Percentiles rank a stretch among this genome's conserved stretches.
These are phyloP conservation scores for Arachnomyces sp. DNA, from an alignment of 2,329 filamentous ascomycete species.

Conservation along the genomic window DNA sequence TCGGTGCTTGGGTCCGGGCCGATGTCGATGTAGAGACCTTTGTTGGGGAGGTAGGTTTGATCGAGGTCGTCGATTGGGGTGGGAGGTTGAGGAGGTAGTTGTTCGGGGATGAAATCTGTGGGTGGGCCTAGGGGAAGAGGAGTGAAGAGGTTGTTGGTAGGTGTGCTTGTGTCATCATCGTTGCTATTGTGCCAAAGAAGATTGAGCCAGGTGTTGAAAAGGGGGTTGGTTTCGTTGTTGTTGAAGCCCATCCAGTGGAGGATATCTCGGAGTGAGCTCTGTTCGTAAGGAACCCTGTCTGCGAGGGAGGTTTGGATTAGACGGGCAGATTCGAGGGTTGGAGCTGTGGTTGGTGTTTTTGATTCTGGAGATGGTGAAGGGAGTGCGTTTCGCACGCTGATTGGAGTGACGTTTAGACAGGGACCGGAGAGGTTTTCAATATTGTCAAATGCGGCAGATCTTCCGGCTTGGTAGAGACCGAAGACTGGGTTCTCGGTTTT, in stretches of 20 bases:
- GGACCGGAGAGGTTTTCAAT: constrained; percentile 22
- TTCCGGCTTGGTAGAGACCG: constrained; percentile 27
- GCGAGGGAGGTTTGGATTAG: constrained; percentile 19
- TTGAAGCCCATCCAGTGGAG: constrained; percentile 12
- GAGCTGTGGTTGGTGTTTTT: background rate
- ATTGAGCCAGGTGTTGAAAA: constrained; percentile 28
- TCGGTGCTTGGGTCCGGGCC: constrained; percentile 18
- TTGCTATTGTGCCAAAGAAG: constrained; percentile 22
- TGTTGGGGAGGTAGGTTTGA: constrained; percentile 16
- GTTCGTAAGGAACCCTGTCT: constrained; percentile 21
- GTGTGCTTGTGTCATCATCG: constrained; percentile 3
- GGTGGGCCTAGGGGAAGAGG: constrained; percentile 20
- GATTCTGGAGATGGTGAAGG: background rate
- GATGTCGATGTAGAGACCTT: constrained; percentile 22
- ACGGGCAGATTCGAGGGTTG: constrained; percentile 10
- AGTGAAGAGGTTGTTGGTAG: constrained; percentile 11
- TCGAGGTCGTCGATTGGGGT: constrained; percentile 19
- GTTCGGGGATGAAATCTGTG: constrained; percentile 19
- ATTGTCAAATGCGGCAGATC: constrained; percentile 20
- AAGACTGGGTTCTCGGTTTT: constrained; percentile 17
- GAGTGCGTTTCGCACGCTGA: constrained; percentile 14
- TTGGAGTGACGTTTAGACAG: constrained; percentile 26
- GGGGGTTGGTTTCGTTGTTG: constrained; percentile 6
- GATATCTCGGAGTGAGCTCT: constrained; percentile 21
- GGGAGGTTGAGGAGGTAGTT: constrained; percentile 5